Conservation (phyloP, 2,329 filamentous ascomycete genomes). For the Cladosporium colombiae region DNA sequence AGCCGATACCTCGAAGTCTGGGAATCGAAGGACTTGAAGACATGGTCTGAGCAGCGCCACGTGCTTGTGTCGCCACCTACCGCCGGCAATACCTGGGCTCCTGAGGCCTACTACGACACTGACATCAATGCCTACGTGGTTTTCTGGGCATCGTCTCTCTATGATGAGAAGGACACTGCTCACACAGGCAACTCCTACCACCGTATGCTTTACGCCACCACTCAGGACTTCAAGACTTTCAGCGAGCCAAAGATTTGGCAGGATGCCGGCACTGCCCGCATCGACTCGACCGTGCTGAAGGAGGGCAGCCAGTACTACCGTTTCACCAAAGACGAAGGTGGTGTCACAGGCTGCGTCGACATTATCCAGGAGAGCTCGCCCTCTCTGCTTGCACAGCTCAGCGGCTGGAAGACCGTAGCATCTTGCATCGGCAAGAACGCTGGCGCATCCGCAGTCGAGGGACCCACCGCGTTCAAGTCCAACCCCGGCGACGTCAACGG, state of each 20-base stretch:
- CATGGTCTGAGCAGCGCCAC: conserved; percentile 55
- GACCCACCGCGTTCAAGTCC: conserved; percentile 54
- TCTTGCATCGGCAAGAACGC: conserved; percentile 55
- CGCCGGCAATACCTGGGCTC: conserved; percentile 58
- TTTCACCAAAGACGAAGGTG: conserved; percentile 59
- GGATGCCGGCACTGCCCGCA: conserved; percentile 53
- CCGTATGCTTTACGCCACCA: conserved; percentile 56
- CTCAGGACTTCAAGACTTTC: conserved; percentile 54
- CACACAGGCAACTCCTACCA: conserved; percentile 51
- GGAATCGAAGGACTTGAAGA: conserved; percentile 54
- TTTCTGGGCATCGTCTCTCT: conserved; percentile 54
- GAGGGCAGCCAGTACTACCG: conserved; percentile 49
- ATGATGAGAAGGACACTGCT: conserved; percentile 43
- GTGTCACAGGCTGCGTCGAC: conserved; percentile 53
- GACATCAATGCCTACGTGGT: conserved; percentile 45
- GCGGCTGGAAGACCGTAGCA: conserved; percentile 48
- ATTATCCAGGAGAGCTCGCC: conserved; percentile 56
- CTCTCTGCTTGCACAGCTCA: conserved; percentile 44
- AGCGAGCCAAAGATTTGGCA: conserved; percentile 53
- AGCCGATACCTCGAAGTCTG: conserved; percentile 56
- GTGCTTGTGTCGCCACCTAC: conserved; percentile 51
- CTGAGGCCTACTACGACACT: conserved; percentile 54
- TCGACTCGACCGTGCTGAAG: conserved; percentile 55
- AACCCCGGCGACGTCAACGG: conserved; percentile 54
- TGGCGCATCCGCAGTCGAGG: conserved; percentile 53